A percentile compares a stretch with the other conserved stretches of the same genome.
These are phyloP conservation scores for Neophaeococcomyces mojaviensis DNA, from an alignment of 2,329 filamentous ascomycete species.

Conservation along the genomic window DNA sequence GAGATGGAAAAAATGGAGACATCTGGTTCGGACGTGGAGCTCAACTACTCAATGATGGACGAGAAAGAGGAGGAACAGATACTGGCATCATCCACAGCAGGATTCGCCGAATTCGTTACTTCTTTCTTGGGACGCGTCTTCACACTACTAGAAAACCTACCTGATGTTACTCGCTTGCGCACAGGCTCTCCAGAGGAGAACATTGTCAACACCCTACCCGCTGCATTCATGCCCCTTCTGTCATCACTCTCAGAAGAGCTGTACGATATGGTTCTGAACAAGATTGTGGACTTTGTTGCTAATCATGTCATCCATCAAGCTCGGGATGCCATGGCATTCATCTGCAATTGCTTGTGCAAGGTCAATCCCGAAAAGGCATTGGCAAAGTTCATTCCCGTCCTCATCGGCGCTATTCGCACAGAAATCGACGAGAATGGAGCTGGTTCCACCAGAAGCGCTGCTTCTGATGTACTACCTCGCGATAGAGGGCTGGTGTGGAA, in stretches of 20 bases:
- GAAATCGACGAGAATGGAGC: conserved; percentile 97
- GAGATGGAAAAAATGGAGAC: conserved; percentile 91
- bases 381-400: conserved; percentile 80
- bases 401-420: conserved; percentile 84
- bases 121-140: conserved; percentile 91
- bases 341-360: conserved; percentile 92
- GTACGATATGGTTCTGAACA: conserved; percentile 85
- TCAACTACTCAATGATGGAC: conserved; percentile 78
- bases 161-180: conserved; percentile 78
- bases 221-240: conserved; percentile 82
- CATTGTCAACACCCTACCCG: conserved; percentile 89
- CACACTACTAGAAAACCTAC: conserved; percentile 87
- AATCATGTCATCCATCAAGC: conserved; percentile 96
- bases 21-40: conserved; percentile 73
- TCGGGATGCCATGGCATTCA: conserved; percentile 96
- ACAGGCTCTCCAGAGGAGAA: conserved; percentile 93
- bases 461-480: conserved; percentile 83
- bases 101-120: conserved; percentile 84
- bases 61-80: conserved; percentile 84
- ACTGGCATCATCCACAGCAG: conserved; percentile 85
- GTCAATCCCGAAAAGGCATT: conserved; percentile 90
- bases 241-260: conserved; percentile 86
- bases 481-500: conserved; percentile 95
- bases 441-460: conserved; percentile 87
- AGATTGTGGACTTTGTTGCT: conserved; percentile 83